Conservation (phyloP, 352 stramenopile genomes). For the Vaucheria bursata region DNA sequence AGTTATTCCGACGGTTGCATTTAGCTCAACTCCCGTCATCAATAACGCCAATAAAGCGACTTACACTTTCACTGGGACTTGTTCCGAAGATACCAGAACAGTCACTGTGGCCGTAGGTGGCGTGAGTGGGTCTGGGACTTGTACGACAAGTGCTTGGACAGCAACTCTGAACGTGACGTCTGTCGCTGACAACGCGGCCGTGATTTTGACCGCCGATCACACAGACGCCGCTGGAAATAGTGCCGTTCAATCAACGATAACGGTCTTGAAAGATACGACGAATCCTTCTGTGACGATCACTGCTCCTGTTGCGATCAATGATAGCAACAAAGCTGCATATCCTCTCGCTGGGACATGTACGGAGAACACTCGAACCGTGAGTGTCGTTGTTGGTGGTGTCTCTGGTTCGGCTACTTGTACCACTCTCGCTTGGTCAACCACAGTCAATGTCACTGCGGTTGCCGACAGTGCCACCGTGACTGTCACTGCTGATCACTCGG, state of each 20-base stretch:
- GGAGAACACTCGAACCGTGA: not conserved
- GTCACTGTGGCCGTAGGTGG: not conserved
- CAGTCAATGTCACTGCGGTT: too few species aligned
- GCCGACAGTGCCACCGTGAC: too few species aligned
- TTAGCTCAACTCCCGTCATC: not conserved
- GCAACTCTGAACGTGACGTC: not conserved
- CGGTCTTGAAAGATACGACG: not conserved
- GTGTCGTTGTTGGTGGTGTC: not conserved
- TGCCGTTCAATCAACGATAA: not conserved
- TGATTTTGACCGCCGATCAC: not conserved
- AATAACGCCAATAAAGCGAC: not conserved
- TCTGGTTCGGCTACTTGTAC: too few species aligned
- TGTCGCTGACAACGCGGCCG: not conserved
- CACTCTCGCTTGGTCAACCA: too few species aligned
- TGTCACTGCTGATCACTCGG: too few species aligned
- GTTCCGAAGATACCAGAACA: not conserved
- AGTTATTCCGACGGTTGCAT: not conserved
- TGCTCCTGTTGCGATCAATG: not conserved
- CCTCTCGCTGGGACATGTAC: not conserved
- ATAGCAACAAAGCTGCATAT: not conserved
- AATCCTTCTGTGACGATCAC: not conserved
- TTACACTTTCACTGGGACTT: not conserved
- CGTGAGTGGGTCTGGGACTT: not conserved
- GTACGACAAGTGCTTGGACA: not conserved
- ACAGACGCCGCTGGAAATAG: not conserved